These are phyloP conservation scores for Wakefieldia striispora DNA, from an alignment of 768 basidiomycete species.

Conservation along the genomic window DNA sequence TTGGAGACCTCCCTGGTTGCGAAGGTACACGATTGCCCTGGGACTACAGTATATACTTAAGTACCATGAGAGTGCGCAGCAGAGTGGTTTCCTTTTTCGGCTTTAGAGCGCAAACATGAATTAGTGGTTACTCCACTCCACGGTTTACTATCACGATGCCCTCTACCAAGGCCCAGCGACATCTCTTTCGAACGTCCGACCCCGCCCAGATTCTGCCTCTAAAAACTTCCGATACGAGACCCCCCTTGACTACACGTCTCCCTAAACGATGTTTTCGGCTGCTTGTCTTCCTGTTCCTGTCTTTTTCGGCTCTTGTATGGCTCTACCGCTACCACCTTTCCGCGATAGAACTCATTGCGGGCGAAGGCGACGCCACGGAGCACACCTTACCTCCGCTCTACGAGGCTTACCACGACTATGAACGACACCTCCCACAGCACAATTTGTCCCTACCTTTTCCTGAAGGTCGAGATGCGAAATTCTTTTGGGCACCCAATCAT, in stretches of 20 bases:
- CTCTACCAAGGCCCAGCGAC: slow-evolving; percentile 1
- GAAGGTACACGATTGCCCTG: too few species aligned
- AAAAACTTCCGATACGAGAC: slow-evolving; percentile 8
- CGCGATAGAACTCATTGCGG: not conserved
- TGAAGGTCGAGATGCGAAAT: slow-evolving; percentile 41
- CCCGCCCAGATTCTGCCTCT: slow-evolving; percentile 17
- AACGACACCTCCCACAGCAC: slow-evolving; percentile 47
- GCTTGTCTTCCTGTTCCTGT: slow-evolving; percentile 9
- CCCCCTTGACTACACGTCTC: not conserved
- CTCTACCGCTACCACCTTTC: slow-evolving; percentile 5
- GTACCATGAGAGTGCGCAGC: too few species aligned
- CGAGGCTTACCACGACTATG: slow-evolving; percentile 41
- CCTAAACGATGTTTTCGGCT: slow-evolving; percentile 14
- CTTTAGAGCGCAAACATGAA: too few species aligned
- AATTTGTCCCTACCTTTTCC: slow-evolving; percentile 37
- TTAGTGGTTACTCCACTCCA: not conserved
- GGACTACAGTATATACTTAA: too few species aligned
- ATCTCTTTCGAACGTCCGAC: slow-evolving; percentile 2
- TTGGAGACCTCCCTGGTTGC: too few species aligned
- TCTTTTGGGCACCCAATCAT: slow-evolving; percentile 51
- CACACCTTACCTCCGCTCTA: slow-evolving; percentile 44
- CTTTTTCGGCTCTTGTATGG: slow-evolving; percentile 14
- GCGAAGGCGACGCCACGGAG: not conserved
- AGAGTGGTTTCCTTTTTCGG: too few species aligned
- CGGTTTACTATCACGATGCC: too few species aligned